Evolutionary conservation across 805 yeast species (phyloP).

Genomic region (Zygoascus tannicola): DNA sequence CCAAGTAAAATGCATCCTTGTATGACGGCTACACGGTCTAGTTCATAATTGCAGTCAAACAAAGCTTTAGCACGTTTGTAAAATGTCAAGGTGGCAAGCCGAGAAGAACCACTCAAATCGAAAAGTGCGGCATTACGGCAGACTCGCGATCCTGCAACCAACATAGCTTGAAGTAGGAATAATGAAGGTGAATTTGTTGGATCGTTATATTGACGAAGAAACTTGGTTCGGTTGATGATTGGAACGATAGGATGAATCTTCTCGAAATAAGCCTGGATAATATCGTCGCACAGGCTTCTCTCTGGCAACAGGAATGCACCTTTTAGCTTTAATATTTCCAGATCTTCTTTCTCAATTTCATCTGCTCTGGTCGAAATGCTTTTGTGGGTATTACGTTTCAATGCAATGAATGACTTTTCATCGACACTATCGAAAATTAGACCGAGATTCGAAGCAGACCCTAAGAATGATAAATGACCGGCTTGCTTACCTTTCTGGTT

Average conservation of each 20-base stretch:
- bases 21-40: constrained; percentile 50
- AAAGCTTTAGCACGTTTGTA: constrained; percentile 67
- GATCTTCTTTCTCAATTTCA: constrained; percentile 47
- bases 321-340: constrained; percentile 50
- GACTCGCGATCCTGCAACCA: constrained; percentile 59
- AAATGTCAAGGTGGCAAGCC: constrained; percentile 48
- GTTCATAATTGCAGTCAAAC: constrained; percentile 60
- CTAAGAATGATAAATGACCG: constrained; percentile 39
- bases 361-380: constrained; percentile 20
- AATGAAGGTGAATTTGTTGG: constrained; percentile 51
- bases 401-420: constrained; percentile 37
- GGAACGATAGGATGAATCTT: constrained; percentile 63
- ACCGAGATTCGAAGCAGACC: constrained; percentile 42
- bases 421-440: constrained; percentile 39
- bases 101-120: constrained; percentile 39
- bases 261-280: constrained; percentile 53
- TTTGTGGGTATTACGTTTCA: constrained; percentile 14
- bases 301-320: constrained; percentile 69
- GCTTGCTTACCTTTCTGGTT: constrained; percentile 28
- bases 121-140: constrained; percentile 43
- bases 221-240: constrained; percentile 51
- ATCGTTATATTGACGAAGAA: constrained; percentile 49
- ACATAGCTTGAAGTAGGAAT: constrained; percentile 55
- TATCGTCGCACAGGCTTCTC: constrained; percentile 46
- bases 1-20: constrained; percentile 57